Conservation (phyloP, 2,329 filamentous ascomycete genomes). For the Lachnellula hyalina region DNA sequence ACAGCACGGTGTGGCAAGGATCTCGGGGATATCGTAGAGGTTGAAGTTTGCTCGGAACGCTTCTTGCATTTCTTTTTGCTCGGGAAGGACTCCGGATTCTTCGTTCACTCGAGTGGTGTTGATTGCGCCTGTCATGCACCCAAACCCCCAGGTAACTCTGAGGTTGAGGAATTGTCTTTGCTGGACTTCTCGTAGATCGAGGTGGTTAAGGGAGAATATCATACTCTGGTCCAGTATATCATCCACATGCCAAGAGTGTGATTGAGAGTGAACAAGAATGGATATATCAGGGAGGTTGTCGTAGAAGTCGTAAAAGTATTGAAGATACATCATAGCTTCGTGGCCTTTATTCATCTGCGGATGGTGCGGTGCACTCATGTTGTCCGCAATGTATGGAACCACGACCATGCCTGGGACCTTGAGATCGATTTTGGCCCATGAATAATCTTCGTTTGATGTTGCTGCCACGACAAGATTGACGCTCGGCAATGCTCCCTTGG, state of each 20-base stretch:
- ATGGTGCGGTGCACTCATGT: slow-evolving; percentile 35
- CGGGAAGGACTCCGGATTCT: slow-evolving; percentile 8
- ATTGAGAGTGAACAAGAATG: slow-evolving; percentile 38
- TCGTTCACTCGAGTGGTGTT: slow-evolving; percentile 31
- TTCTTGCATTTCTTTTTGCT: slow-evolving; percentile 20
- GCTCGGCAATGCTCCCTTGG: slow-evolving; percentile 9
- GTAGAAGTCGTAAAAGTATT: slow-evolving; percentile 59
- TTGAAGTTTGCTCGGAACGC: slow-evolving; percentile 21
- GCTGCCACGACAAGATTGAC: slow-evolving; percentile 20
- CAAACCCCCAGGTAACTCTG: slow-evolving; percentile 51
- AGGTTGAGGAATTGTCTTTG: slow-evolving; percentile 55
- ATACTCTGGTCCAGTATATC: slow-evolving; percentile 20
- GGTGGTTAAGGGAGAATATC: slow-evolving; percentile 19
- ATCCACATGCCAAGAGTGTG: slow-evolving; percentile 34
- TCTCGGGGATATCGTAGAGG: slow-evolving; percentile 36
- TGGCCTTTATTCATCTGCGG: slow-evolving; percentile 42
- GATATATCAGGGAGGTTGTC: slow-evolving; percentile 37
- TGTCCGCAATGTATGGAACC: slow-evolving; percentile 23
- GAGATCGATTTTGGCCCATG: slow-evolving; percentile 14
- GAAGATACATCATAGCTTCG: slow-evolving; percentile 31
- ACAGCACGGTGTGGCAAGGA: slow-evolving; percentile 54
- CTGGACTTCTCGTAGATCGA: slow-evolving; percentile 34
- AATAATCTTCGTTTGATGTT: slow-evolving; percentile 13
- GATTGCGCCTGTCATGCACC: slow-evolving; percentile 40
- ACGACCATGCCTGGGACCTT: slow-evolving; percentile 27